Evolutionary conservation across 306 rosid species (phyloP), one percentile per base, ranked within the genome.

Genomic region (Quercus berberidifolia): DNA sequence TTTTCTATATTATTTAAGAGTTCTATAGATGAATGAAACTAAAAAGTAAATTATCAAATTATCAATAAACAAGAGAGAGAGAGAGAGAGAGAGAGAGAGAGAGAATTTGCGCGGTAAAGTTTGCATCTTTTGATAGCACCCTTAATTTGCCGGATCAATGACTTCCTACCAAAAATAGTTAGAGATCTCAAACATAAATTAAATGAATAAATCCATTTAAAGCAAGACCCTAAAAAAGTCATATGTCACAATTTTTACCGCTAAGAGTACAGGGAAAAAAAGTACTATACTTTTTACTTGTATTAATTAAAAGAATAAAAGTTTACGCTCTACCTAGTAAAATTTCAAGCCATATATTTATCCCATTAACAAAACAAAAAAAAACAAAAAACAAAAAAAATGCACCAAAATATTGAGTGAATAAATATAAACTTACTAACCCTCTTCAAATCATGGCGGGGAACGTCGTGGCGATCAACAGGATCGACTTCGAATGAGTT

Each of bases 361-460:
- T 23, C 26, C 17, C 31, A 20, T 26, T 26, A 6, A 2, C 2
- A 56, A 23, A 21, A 62, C 10, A 2, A 52, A 46, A 46, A 4
- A 21, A 21, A 21, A 21, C 0, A 5, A 56, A 17, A 17, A 6
- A 21, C 52, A 4, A 17, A 62, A 31, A 4, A 52, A 55, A 49
- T 46, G 83, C 46, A 73, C 58, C 78, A 72, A 5, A 3, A 43
- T 43, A 20, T 28, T 33, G 54, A 3, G 23, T 51, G 20, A 21
- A 46, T 38, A 38, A 38, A 38, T 38, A 51, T 63, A 64, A 49
- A 64, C 70, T 7, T 13, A 79, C 90, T 5, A 72, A 87, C 95
- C 85, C 83, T 77, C 77, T 89, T 85, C 83, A 92, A 46, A 67
- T 92, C 90, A 80, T 90, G 95, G 84, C 92, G 93, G 79, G 97